Base-by-base conservation (phyloP, 306 rosid species). In the Medicago arabica region DNA sequence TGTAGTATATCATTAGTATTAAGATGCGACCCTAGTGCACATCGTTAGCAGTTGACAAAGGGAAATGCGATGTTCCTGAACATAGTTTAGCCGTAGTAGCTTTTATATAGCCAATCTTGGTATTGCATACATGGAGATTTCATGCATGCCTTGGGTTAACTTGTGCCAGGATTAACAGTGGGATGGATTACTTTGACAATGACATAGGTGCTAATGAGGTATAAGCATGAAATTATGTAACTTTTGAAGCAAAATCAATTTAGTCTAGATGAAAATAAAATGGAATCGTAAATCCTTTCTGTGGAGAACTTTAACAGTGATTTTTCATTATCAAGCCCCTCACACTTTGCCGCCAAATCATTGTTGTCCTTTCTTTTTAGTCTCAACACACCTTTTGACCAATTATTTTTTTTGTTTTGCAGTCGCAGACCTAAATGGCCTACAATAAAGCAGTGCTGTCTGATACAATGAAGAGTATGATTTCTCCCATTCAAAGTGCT, bases 391-490 rank as follows among this genome's bases (percentile, higher is more conserved):
- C 41, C 12, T 72, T 62, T 53, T 74, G 58, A 44, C 74, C 23
- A 15, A 55, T 38, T 62, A 36, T 54, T 54, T 61, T 54, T 61
- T 66, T 78, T 78, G 2, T 36, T 18, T 43, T 65, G 82, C 68
- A 71, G 76, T 77, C 80, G 63, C 63, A 71, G 23, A 69, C 59
- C 2, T 55, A 46, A 75, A 72, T 75, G 59, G 18, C 76, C 61
- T 65, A 60, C 53, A 50, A 60, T 75, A 75, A 28, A 69, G 55
- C 54, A 53, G 57, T 14, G 9, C 9, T 7, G 8, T 65, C 75
- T 62, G 58, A 62, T 21, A 64, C 69, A 57, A 86, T 89, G 97
- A 96, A 92, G 93, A 86, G 84, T 82, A 77, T 74, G 39, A 88
- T 64, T 57, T 31, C 87, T 39, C 91, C 96, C 40, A 69, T 88